Evolutionary conservation across 345 rosid species (phyloP).

Genomic region (Populus ilicifolia): DNA sequence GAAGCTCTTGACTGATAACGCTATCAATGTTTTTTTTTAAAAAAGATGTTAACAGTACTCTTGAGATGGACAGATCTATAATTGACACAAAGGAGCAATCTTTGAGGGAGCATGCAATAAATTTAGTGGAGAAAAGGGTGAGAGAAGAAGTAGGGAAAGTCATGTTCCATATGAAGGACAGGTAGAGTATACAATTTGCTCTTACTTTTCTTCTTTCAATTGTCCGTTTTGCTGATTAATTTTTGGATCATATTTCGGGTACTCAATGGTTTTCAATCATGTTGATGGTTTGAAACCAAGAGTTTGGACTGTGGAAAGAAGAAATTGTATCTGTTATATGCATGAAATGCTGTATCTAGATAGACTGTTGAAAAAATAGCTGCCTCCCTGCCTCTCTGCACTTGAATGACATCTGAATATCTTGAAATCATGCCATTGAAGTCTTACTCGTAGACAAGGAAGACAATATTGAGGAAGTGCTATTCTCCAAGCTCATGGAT

Average conservation of each 20-base stretch:
- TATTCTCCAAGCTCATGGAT: slow-evolving; percentile 53
- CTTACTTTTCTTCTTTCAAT: not conserved
- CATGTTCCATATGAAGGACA: slow-evolving; percentile 69
- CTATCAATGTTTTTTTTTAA: too few species aligned
- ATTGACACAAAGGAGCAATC: slow-evolving; percentile 44
- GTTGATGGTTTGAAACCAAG: slow-evolving; percentile 69
- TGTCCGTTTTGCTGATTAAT: slow-evolving; percentile 11
- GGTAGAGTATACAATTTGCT: slow-evolving; percentile 26
- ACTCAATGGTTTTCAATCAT: slow-evolving; percentile 60
- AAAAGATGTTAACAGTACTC: slow-evolving; percentile 22
- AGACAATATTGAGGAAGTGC: slow-evolving; percentile 48
- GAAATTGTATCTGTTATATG: slow-evolving; percentile 42
- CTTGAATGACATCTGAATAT: slow-evolving; percentile 19
- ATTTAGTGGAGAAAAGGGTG: slow-evolving; percentile 59
- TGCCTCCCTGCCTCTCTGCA: not conserved
- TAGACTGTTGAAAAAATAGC: slow-evolving; percentile 8
- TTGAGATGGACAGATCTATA: slow-evolving; percentile 50
- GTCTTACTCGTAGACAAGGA: slow-evolving; percentile 68
- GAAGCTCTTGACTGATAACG: slow-evolving; percentile 45
- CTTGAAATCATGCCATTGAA: slow-evolving; percentile 25
- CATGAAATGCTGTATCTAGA: slow-evolving; percentile 48
- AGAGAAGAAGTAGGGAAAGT: slow-evolving; percentile 61
- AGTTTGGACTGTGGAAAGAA: slow-evolving; percentile 69
- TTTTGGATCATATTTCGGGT: slow-evolving; percentile 39
- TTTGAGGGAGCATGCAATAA: slow-evolving; percentile 47